Percentiles rank a stretch among this genome's conserved stretches.
These are phyloP conservation scores for Aegilops sharonensis DNA, from an alignment of 176 grass and related monocot species.

Conservation along the genomic window DNA sequence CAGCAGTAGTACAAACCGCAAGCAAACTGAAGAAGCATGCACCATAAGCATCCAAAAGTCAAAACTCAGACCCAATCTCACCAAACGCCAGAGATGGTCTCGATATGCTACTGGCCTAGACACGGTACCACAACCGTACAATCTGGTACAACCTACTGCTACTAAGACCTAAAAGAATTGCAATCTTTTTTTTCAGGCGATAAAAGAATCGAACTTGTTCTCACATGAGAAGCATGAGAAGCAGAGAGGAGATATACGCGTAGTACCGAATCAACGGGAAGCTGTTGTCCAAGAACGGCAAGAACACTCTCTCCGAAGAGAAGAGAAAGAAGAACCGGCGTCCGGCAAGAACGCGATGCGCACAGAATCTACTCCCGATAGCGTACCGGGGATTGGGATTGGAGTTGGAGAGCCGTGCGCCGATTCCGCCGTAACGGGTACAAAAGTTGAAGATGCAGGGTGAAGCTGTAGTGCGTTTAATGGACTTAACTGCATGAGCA, in stretches of 20 bases:
- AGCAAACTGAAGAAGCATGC: constrained; percentile 20
- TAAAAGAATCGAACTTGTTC: not conserved
- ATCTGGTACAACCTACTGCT: not conserved
- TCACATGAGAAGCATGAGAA: not conserved
- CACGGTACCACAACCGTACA: constrained; percentile 12
- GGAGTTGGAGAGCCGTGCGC: not conserved
- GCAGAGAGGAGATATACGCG: not conserved
- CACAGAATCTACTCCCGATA: not conserved
- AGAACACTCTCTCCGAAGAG: not conserved
- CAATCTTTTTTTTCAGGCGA: not conserved
- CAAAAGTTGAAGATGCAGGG: constrained; percentile 9
- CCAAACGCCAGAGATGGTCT: constrained; percentile 1
- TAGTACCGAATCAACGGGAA: not conserved
- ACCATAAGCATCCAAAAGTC: constrained; percentile 6
- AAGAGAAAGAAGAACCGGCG: not conserved
- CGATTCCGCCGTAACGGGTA: constrained; percentile 7
- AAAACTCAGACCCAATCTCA: constrained; percentile 19
- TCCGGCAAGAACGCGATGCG: not conserved
- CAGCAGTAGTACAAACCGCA: not conserved
- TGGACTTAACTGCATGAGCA: constrained; percentile 36
- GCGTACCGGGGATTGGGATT: not conserved
- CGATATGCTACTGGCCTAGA: not conserved
- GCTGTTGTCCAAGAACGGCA: constrained; percentile 8
- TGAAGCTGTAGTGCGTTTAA: constrained; percentile 8
- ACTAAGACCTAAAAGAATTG: constrained; percentile 14